phyloP scores from a whole-genome alignment of 129 eudicot genomes.

The Mikania micrantha region DNA sequence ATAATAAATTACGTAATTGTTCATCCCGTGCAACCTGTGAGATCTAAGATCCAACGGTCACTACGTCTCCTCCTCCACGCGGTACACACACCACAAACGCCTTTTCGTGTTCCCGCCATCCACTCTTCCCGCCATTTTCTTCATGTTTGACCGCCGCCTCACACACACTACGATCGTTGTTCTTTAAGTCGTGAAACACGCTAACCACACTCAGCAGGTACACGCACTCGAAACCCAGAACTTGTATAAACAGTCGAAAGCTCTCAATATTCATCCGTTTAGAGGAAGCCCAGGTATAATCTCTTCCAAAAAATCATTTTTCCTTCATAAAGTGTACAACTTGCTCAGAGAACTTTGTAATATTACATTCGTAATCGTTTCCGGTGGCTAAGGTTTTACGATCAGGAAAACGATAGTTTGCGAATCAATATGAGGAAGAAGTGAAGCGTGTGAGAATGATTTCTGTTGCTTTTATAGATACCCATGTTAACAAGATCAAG shows the following conservation, averaged over 20 bases:
- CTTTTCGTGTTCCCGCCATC: conserved; percentile 31
- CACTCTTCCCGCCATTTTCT: conserved; percentile 17
- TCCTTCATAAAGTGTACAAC: neutral
- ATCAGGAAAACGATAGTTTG: conserved; percentile 50
- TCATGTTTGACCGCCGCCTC: neutral
- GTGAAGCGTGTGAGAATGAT: conserved; percentile 17
- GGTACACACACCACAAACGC: neutral
- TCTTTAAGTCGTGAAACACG: conserved; percentile 1
- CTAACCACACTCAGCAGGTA: neutral
- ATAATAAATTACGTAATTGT: no score
- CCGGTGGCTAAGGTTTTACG: conserved; percentile 53
- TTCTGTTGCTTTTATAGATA: neutral
- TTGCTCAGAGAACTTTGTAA: no score
- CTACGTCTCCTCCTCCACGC: no score
- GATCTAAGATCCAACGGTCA: no score
- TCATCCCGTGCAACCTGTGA: no score
- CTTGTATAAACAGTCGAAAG: neutral
- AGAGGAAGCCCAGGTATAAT: neutral
- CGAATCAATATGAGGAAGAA: conserved; percentile 22
- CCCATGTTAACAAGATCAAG: conserved; percentile 22
- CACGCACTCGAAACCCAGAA: neutral
- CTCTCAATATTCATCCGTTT: neutral
- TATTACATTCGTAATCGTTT: no score
- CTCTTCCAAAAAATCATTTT: neutral
- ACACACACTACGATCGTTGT: neutral